Evolutionary conservation across 306 rosid genomes (phyloP).

Genomic region (Medicago lupulina): DNA sequence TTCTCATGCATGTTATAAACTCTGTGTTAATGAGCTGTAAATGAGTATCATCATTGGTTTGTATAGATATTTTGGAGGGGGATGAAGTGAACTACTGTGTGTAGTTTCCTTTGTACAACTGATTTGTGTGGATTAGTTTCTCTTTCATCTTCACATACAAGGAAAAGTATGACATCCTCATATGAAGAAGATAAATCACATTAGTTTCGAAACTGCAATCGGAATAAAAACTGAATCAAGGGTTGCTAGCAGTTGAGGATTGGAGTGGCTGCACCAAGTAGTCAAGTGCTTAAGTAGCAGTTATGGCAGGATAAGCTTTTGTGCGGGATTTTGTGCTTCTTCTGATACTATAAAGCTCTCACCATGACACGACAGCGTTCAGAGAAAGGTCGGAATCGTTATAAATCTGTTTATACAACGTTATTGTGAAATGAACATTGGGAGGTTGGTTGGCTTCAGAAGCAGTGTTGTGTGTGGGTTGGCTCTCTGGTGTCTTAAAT

Average conservation of each 20-base stretch:
- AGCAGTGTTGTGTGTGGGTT: conserved; percentile 14
- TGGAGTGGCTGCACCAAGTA: conserved; percentile 32
- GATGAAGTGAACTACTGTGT: no score
- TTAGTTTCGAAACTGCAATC: conserved; percentile 35
- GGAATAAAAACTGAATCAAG: conserved; percentile 26
- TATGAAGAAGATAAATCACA: conserved; percentile 27
- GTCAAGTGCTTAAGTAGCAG: not conserved
- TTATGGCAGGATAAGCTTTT: not conserved
- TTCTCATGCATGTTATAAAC: conserved; percentile 76
- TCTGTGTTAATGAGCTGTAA: conserved; percentile 70
- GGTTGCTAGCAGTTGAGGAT: conserved; percentile 22
- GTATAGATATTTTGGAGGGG: conserved; percentile 20
- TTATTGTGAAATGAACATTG: conserved; percentile 22
- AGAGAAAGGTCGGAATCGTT: not conserved
- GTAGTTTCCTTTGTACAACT: no score
- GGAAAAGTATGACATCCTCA: not conserved
- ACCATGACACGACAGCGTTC: not conserved
- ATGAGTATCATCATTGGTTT: conserved; percentile 55
- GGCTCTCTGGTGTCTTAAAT: conserved; percentile 23
- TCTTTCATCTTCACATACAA: no score
- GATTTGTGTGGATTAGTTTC: no score
- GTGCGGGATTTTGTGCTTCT: conserved; percentile 1
- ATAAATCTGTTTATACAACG: not conserved
- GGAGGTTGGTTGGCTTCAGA: conserved; percentile 15
- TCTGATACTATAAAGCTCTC: not conserved